Conservation (phyloP, 352 stramenopile species). For the Globisporangium radiosum region DNA sequence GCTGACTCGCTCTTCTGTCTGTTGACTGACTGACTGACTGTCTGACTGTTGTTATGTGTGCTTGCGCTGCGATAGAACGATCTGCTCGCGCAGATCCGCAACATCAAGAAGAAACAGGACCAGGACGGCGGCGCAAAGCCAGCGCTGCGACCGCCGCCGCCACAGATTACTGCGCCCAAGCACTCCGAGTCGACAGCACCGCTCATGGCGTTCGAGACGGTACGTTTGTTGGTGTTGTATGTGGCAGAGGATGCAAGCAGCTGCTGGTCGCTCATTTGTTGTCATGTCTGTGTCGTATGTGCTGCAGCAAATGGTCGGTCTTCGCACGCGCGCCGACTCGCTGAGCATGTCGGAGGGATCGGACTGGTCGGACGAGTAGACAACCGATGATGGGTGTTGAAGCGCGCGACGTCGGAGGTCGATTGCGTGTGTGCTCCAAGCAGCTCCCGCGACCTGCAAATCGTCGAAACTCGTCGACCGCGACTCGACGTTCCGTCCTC, state of each 20-base stretch:
- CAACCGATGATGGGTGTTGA: too few species aligned
- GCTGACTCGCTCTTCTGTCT: background rate
- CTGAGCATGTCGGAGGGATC: conserved; percentile 81
- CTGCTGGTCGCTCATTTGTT: background rate
- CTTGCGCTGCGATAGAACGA: background rate
- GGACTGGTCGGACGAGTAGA: conserved; percentile 81
- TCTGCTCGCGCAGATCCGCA: background rate
- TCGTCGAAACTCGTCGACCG: too few species aligned
- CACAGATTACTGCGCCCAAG: conserved; percentile 26
- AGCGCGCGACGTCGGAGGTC: too few species aligned
- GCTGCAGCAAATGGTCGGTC: conserved; percentile 74
- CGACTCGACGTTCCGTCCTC: too few species aligned
- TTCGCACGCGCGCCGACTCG: conserved; percentile 70
- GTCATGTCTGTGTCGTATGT: conserved; percentile 1
- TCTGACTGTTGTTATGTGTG: background rate
- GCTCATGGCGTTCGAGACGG: conserved; percentile 57
- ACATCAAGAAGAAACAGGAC: background rate
- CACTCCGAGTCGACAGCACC: conserved; percentile 46
- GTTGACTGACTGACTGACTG: background rate
- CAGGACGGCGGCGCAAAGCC: background rate
- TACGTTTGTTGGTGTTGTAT: conserved; percentile 11
- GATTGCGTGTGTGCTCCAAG: too few species aligned
- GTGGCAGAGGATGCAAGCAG: background rate
- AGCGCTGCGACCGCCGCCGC: conserved; percentile 31
- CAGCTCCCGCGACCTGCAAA: too few species aligned